Evolutionary conservation across 345 rosid species (phyloP), one percentile per base, ranked within the genome.

Genomic region (Eucalyptus tenuipes): DNA sequence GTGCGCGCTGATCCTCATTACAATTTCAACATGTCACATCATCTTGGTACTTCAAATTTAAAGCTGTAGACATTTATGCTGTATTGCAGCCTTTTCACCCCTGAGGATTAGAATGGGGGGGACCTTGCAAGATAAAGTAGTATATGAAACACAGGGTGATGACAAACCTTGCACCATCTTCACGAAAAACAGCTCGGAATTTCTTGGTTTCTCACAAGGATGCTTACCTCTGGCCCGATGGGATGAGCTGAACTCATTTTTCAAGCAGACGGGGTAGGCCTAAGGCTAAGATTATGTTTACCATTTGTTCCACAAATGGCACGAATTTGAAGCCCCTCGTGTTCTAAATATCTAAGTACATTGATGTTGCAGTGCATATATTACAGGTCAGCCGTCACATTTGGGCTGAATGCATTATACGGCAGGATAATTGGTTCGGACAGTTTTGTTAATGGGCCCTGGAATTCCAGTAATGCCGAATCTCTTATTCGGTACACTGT

Each of bases 71-170:
- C 25, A 52, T 52, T 48, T 86, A 7, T 33, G 55, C 66, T 75
- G 15, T 40, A 8, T 27, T 87, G 88, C 95, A 96, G 98, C 97
- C 33, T 94, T 96, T 89, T 92, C 94, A 48, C 98, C 96, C 7
- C 89, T 96, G 86, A 93, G 94, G 90, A 93, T 96, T 68, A 95
- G 98, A 92, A 24, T 96, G 90, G 99, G 98, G 61, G 98, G 98
- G 50, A 93, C 96, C n/a, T 91, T 95, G 85, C 97, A 96, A 90
- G 97, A 96, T 84, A 88, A 88, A 82, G 94, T 94, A 47, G 79
- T 55, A 49, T 96, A 94, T 90, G 94, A 93, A 88, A 92, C 90
- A 61, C 89, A 59, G 90, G 93, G 90, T 48, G 68, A 49, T 55
- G 49, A 88, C 61, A 89, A 89, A 81, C 92, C 96, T 13, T 96